Evolutionary conservation across 1,284 basidiomycete genomes (phyloP), one percentile per base, ranked within the genome.

Genomic region (Exsudoporus floridanus): DNA sequence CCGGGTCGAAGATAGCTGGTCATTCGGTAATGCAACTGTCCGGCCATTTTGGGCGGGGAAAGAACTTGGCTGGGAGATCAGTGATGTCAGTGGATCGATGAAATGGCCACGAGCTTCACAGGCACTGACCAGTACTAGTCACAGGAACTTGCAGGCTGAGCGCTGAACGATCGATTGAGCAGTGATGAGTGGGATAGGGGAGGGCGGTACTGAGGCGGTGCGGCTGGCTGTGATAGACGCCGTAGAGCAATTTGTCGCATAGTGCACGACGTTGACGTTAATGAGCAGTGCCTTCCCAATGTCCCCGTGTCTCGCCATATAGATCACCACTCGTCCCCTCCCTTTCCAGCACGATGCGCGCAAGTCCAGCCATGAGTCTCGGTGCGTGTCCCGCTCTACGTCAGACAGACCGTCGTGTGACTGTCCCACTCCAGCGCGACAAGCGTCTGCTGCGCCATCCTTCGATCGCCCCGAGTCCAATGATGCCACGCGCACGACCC

Each of bases 21-120:
- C 68, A 37, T 61, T 77, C 30, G 79, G 76, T 23, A 78, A 79
- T 23, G 76, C 83, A 19, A 80, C 77, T 52, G 84, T 98, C 1
- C 82, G 92, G 23, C 92, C 96, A 3, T 99, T 99, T 75, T 94
- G 91, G 90, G 87, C 91, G 3, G 96, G 94, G 21, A 90, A 86
- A 70, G 74, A 80, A 57, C 74, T 99, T 30, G 77, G 77, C 16
- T 99, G 95, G 96, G 81, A 86, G 73, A 86, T 98, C 60, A 77
- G 70, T 38, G 56, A 61, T 54, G 66, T 57, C 52, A 46, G 57
- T 60, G 27, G 33, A 37, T 40, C 42, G 31, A 13, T 41, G 19
- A 39, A 30, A 57, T 18, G 30, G 18, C 13, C 5, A n/a, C 23
- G n/a, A 30, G 27, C 18, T 31, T 39, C 8, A 23, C 35, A 27